Base-by-base conservation (phyloP, 2,329 filamentous ascomycete species). In the Pseudopyricularia cyperi region DNA sequence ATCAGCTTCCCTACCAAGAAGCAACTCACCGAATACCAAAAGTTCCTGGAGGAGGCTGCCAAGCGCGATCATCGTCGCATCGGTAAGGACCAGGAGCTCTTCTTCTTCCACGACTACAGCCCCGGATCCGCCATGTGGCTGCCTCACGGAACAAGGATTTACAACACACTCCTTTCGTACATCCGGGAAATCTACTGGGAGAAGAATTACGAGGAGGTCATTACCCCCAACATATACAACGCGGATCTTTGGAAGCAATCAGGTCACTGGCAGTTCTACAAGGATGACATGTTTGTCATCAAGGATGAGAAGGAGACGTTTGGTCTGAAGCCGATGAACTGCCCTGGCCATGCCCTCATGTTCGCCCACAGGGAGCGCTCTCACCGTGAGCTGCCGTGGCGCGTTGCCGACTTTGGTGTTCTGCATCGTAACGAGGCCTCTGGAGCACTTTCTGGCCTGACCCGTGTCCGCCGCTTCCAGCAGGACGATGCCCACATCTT, bases 1-100 rank as follows among this genome's bases (percentile, higher is more conserved):
- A 85, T 98, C 53, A 94, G 89, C 6, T 98, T 81, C 68, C 91
- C 91, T 3, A 89, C 95, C 69, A 97, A 98, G 79, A 95, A 95
- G 72, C 79, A 82, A 62, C 87, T 98, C 71, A 82, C 87, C 47
- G 89, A 94, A 62, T 89, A 97, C 73, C 83, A 95, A 71, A 89
- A 91, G 63, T 94, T 95, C 71, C 77, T 98, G 30, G 91, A 95
- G 62, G 93, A 98, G 71, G 93, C 93, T n/a, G 91, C 93, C 55
- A 95, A 95, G 76, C 85, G 93, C 57, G 93, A 97, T 63, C 93
- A 98, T 66, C 79, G 91, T 58, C 89, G 87, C 71, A 90, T 98
- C 59, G 93, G 90, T 57, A 87, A 85, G 64, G 90, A 97, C 57
- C 93, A 98, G 68, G 91, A 97, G 65, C 82, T 98, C 8, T 98